phyloP scores from a whole-genome alignment of 208 protist species.

The Leishmania mexicana region DNA sequence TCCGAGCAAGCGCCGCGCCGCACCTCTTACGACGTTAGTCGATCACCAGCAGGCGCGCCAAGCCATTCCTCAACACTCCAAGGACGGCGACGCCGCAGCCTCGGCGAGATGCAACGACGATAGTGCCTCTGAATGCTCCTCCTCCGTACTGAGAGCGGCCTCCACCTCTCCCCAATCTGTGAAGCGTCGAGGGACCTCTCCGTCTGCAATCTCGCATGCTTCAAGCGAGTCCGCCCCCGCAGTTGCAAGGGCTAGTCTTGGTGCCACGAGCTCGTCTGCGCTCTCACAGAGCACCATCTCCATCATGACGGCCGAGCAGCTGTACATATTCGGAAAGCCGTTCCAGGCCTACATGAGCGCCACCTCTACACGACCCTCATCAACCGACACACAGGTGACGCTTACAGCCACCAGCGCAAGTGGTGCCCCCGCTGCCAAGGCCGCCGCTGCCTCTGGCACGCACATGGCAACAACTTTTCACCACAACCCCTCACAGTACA shows the following conservation, averaged over 20 bases:
- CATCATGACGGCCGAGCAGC: constrained; percentile 37
- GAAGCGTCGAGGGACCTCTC: background rate
- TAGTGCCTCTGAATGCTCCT: background rate
- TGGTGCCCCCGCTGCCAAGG: background rate
- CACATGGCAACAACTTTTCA: constrained; percentile 35
- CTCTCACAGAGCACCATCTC: constrained; percentile 10
- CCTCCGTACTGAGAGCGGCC: background rate
- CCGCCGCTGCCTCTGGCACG: constrained; percentile 12
- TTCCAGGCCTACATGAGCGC: constrained; percentile 42
- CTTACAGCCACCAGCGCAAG: background rate
- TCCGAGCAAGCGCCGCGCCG: constrained; percentile 29
- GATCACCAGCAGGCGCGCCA: constrained; percentile 66
- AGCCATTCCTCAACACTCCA: constrained; percentile 17
- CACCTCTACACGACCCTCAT: constrained; percentile 7
- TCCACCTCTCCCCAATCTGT: background rate
- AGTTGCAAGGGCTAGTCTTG: background rate
- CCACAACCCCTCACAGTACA: constrained; percentile 57
- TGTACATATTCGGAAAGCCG: constrained; percentile 45
- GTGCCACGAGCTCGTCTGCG: background rate
- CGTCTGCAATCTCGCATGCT: background rate
- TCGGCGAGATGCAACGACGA: background rate
- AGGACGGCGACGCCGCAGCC: constrained; percentile 2
- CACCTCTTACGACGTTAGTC: constrained; percentile 53
- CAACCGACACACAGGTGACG: background rate
- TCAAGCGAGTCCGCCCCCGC: background rate